Percentiles rank a stretch among this genome's conserved stretches.
Conservation (phyloP, 1,284 basidiomycete species). For the Puccinia sorghi region DNA sequence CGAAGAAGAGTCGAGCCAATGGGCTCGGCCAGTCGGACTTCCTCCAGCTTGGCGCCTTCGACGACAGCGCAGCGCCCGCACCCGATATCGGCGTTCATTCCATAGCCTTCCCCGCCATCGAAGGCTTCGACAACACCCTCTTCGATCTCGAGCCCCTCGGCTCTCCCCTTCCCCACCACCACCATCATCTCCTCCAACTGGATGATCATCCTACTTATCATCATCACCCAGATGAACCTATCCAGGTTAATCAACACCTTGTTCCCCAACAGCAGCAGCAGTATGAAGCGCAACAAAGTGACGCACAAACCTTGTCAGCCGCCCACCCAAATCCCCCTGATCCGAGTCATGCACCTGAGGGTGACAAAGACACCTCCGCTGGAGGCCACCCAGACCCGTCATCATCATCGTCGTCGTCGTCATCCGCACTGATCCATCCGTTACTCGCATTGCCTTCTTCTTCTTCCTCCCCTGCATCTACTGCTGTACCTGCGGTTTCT, state of each 20-base stretch:
- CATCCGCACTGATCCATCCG: not conserved
- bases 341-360: not conserved
- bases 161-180: slow-evolving; percentile 85
- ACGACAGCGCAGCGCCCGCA: not conserved
- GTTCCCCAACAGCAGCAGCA: not conserved
- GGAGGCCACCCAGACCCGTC: not conserved
- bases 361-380: not conserved
- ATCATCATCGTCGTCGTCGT: not conserved
- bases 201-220: too few relatives aligned
- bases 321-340: not conserved
- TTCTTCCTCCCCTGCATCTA: not conserved
- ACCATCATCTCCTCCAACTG: slow-evolving; percentile 68
- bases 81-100: not conserved
- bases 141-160: slow-evolving; percentile 77
- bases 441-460: not conserved
- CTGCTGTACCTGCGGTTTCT: not conserved
- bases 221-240: too few relatives aligned
- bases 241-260: not conserved
- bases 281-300: not conserved
- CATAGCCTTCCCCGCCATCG: not conserved
- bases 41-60: too few relatives aligned
- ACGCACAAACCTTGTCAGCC: too few relatives aligned
- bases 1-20: not conserved
- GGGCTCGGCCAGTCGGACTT: too few relatives aligned
- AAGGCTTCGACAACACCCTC: slow-evolving; percentile 66